Base-by-base conservation (phyloP, 2,329 filamentous ascomycete species). In the Coniochaeta prunicola region DNA sequence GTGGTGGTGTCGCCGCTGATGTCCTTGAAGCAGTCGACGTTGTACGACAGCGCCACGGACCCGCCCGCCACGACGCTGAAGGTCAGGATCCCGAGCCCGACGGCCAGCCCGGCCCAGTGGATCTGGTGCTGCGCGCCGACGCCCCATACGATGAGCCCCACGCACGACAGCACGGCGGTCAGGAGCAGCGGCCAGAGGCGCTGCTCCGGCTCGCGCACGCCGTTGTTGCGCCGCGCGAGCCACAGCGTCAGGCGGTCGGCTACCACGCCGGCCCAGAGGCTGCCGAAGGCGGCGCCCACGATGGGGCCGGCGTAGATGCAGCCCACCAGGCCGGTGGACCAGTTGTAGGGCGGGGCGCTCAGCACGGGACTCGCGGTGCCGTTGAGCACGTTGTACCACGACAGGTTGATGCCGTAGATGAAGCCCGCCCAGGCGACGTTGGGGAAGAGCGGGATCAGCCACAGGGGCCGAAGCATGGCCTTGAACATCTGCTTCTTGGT, bases 91-190 rank as follows among this genome's bases (percentile, higher is more conserved):
- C 74, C 75, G 65, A 77, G 72, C 0, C 71, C 74, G 53, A 76
- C 65, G 5, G 75, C 67, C 24, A 73, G 68, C 8, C 74, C 76
- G 38, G 73, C 70, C 73, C 74, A 79, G 56, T 77, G 75, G 5
- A 77, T 63, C 4, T 65, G 56, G 57, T 74, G 65, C 48, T 72
- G 71, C 2, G 76, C 75, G 4, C 78, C 78, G 0, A 80, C 76
- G 34, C 79, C 79, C 77, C 77, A 80, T 4, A 78, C 62, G 55
- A 80, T 73, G 19, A 80, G 68, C 1, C 74, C 75, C 24, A 67
- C 70, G 0, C 73, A 71, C 0, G 75, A 68, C n/a, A 79, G 61
- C 13, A 79, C 34, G 3, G 71, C 61, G 4, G 72, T 74, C 0
- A 71, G 19, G 7, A 45, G 33, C 1, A 69, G 56, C 3, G 63